Conservation (phyloP, 2,329 filamentous ascomycete genomes). For the Monilinia aucupariae region DNA sequence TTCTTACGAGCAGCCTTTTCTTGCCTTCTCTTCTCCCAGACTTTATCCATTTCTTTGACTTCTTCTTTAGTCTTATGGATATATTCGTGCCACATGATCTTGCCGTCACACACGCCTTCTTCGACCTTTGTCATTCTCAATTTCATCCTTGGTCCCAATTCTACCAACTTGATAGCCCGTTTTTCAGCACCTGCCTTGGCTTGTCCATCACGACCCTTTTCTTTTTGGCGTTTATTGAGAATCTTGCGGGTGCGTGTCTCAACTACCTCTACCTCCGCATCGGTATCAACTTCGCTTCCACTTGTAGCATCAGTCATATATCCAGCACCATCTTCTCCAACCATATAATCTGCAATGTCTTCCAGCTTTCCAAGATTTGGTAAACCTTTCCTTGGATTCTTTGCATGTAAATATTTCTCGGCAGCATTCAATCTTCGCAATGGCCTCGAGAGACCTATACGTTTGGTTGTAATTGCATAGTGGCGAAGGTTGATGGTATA, state of each 20-base stretch:
- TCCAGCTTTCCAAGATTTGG: constrained; percentile 87
- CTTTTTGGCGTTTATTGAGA: constrained; percentile 42
- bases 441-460: constrained; percentile 76
- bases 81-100: constrained; percentile 96
- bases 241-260: constrained; percentile 60
- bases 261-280: constrained; percentile 87
- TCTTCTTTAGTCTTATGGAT: constrained; percentile 79
- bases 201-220: constrained; percentile 39
- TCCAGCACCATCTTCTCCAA: constrained; percentile 71
- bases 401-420: constrained; percentile 59
- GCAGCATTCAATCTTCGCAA: constrained; percentile 80
- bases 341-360: constrained; percentile 91
- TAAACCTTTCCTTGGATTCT: constrained; percentile 58
- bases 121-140: constrained; percentile 92
- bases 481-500: constrained; percentile 87
- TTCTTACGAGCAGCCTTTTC: constrained; percentile 79
- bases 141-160: constrained; percentile 85
- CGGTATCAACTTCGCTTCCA: constrained; percentile 87
- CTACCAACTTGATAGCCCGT: constrained; percentile 83
- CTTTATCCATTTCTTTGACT: constrained; percentile 69
- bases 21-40: constrained; percentile 70
- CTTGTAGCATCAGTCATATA: constrained; percentile 83
- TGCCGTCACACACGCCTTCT: constrained; percentile 83
- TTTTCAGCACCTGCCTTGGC: constrained; percentile 54
- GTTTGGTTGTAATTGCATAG: constrained; percentile 89